Base-by-base conservation (phyloP, 352 stramenopile genomes). In the Pythium sukuiense region DNA sequence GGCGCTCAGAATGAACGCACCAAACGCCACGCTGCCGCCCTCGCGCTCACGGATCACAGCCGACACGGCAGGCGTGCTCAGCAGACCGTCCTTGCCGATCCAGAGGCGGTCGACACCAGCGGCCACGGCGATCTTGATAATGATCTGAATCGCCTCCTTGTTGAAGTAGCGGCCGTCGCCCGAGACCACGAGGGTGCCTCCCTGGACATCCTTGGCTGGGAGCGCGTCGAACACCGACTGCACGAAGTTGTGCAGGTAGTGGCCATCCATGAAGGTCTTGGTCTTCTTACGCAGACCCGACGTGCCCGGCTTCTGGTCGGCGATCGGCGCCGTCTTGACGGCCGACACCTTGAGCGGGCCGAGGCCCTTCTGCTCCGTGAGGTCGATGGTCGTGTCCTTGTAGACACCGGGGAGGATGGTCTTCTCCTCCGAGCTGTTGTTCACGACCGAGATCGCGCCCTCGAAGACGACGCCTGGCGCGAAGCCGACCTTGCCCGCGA, bases 231-330 rank as follows among this genome's bases (percentile, higher is more conserved):
- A 99, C 6, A 96, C 96, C 35, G 93, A 84, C 84, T 99, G 97
- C 52, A 99, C 95, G 78, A 97, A 96, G 81, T 99, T 99, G 77
- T 99, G 86, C 30, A 99, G 85, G 81, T 99, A 99, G 75, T 99
- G 91, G 63, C 92, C 78, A 50, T 95, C 87, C 94, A 98, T 99
- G 81, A 99, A 99, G 30, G 96, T 89, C 76, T 98, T 98, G 4
- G 97, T 99, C 88, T 99, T 99, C 85, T 99, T 99, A 61, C 98
- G 87, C 37, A 99, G 80, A 52, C 98, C 98, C 30, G 92, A 99
- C 14, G 98, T 99, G 57, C 98, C 97, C 0, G 97, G 97, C 76
- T 98, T 98, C 89, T 98, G 97, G 65, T 96, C 96, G 49, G 89
- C 70, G 73, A 99, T 98, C 32, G 97, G 96, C 59, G 77, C 55